Evolutionary conservation across 2,329 filamentous ascomycete genomes (phyloP), one percentile per base, ranked within the genome.

Genomic region (Alternaria postmessia): DNA sequence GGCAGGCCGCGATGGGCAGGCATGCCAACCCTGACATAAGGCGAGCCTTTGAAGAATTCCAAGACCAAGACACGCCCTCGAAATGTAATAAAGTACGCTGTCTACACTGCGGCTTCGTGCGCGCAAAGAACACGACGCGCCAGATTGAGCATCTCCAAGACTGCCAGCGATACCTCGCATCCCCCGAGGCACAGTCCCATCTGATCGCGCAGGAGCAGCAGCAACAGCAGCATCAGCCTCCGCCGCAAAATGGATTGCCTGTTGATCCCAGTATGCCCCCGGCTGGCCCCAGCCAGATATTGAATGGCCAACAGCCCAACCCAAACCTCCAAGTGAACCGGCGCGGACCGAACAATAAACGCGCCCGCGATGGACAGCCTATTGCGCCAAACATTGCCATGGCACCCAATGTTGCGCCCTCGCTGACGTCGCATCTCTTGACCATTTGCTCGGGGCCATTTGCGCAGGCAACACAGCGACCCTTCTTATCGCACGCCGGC

Each of bases 401-500:
- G 51, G 62, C 61, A 22, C 66, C 59, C 20, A 69, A 65, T 28
- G 68, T 72, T 30, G 69, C 76, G 12, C 81, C 82, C 7, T 83
- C 86, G 5, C 79, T 91, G 47, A 90, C 88, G 1, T 75, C 80
- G 53, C 81, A 88, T 69, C 85, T 91, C 43, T 82, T 88, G 62
- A 73, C 80, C 44, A 81, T 81, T 54, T 82, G 83, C 70, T 72
- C 79, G 2, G 69, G 76, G 4, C 78, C 80, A 47, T 86, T 86
- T 74, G 79, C 76, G 4, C 76, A 78, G 28, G 88, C 90, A 11
- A 92, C 89, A 0, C 87, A 89, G 61, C 85, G 88, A 54, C 82
- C 86, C 0, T 92, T 93, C 78, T 86, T 93, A 52, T 82, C 81
- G 11, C 83, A 86, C 48, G 89, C 90, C 6, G 89, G 89, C 14